Evolutionary conservation across 345 rosid species (phyloP), one percentile per base, ranked within the genome.

Genomic region (Salix purpurea): DNA sequence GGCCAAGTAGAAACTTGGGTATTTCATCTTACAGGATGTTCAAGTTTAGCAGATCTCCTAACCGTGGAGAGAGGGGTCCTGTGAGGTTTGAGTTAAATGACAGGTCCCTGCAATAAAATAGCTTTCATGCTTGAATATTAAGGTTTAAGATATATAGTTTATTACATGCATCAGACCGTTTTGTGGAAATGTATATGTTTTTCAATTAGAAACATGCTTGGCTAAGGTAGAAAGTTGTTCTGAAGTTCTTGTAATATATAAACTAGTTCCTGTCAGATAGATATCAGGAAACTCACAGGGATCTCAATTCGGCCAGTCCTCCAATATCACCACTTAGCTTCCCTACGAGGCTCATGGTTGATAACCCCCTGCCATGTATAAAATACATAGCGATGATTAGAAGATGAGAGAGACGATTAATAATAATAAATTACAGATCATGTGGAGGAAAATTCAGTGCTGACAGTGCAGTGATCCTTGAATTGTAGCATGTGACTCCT

Each of bases 321-420:
- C 99, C 99, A 77, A 96, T 91, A 85, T 96, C 99, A 30, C 98
- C 98, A 78, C 87, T 89, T 73, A 96, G 88, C 82, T 87, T 84
- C 79, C 99, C 99, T 75, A 81, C 81, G 37, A 96, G 89, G 68
- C 90, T 88, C 94, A 93, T 87, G 65, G 97, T 88, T 70, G 96
- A 96, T 61, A 96, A 76, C 42, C 97, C 90, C 88, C 99, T 96
- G 85, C 67, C 78, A 72, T 4, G 44, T 58, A 23, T n/a, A 10
- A 0, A 58, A 58, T 0, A 24, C 28, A 9, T 58, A 9, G 26
- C 0, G 62, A 23, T n/a, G 62, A 58, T n/a, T 26, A 58, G 12
- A 58, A 9, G 62, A 58, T 10, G 28, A 24, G 44, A 23, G 44
- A 40, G 44, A 23, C 11, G 23, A 58, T 23, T 9, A n/a, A 58